Evolutionary conservation across 176 grass and related monocot species (phyloP).

Genomic region (Microstegium vimineum): DNA sequence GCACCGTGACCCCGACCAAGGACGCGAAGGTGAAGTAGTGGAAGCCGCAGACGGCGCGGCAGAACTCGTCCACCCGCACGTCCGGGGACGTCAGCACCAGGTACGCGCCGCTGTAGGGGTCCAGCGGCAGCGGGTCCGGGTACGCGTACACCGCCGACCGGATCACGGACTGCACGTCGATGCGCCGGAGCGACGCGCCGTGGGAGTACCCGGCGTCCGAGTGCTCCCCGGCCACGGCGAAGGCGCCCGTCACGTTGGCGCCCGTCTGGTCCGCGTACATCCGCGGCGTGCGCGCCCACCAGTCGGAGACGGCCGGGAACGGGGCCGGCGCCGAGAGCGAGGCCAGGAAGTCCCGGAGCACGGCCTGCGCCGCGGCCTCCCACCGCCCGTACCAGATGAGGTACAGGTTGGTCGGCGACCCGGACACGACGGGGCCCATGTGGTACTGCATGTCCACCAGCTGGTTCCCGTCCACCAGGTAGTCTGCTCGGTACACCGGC

Average conservation of each 20-base stretch:
- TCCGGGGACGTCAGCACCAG: conserved; percentile 85
- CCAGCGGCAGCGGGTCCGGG: conserved; percentile 53
- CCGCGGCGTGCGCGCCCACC: conserved; percentile 63
- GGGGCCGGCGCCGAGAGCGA: conserved; percentile 59
- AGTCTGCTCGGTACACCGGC: conserved; percentile 37
- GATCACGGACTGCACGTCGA: conserved; percentile 68
- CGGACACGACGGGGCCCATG: conserved; percentile 76
- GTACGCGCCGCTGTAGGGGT: conserved; percentile 63
- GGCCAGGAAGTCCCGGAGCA: conserved; percentile 74
- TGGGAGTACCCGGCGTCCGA: conserved; percentile 59
- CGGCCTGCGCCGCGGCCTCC: conserved; percentile 46
- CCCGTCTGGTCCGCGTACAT: conserved; percentile 79
- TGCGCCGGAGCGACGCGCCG: conserved; percentile 57
- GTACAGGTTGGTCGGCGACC: conserved; percentile 63
- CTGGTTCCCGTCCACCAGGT: conserved; percentile 49
- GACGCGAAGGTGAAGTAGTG: conserved; percentile 85
- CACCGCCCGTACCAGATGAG: conserved; percentile 90
- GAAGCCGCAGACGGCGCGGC: conserved; percentile 83
- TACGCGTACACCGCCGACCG: conserved; percentile 46
- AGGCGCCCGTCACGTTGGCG: conserved; percentile 46
- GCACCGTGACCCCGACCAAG: conserved; percentile 69
- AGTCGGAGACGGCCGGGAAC: conserved; percentile 55
- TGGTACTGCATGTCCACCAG: conserved; percentile 83
- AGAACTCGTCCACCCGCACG: conserved; percentile 77
- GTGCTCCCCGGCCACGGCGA: conserved; percentile 59